Base-by-base conservation (phyloP, 2,329 filamentous ascomycete species). In the Ceratocystis colombiana region DNA sequence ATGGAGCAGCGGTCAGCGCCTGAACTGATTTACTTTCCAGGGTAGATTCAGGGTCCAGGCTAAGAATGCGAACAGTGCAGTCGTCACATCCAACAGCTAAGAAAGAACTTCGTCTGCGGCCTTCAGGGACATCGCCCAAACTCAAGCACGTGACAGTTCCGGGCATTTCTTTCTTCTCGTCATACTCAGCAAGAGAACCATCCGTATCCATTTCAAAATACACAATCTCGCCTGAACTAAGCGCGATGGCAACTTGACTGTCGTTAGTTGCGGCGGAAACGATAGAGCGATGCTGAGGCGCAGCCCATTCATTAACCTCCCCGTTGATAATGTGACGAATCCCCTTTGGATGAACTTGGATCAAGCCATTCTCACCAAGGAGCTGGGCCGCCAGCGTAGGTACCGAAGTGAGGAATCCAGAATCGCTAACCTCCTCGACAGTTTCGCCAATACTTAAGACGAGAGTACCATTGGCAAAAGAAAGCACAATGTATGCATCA, bases 121-220 rank as follows among this genome's bases (percentile, higher is more conserved):
- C 94, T 75, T 95, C 89, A 0, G 94, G 93, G 15, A 97, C 91
- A 64, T 94, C 88, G 2, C 93, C 94, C 64, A 99, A 80, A 71
- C 92, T 96, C n/a, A 99, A 79, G 70, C 89, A 95, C 20, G 92
- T 97, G 62, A 99, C 92, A 0, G 92, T 96, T 59, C 91, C 93
- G 64, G 89, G 91, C 88, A 99, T 94, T 72, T 95, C 88, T 71
- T 91, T 90, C 74, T 93, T 91, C 72, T 97, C 92, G 70, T 97
- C 89, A 70, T 96, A 96, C 77, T 97, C 93, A 44, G 90, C 90
- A 41, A 97, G 80, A 2, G 89, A 89, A 37, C 92, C 92, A 75
- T 97, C 93, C 0, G 85, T 83, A 72, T 96, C 94, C 85, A 96
- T 93, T 74, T 99, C 95, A 71, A 99, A 99, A 73, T 97, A 99